Base-by-base conservation (phyloP, 2,329 filamentous ascomycete genomes). In the Thielaviopsis punctulata region DNA sequence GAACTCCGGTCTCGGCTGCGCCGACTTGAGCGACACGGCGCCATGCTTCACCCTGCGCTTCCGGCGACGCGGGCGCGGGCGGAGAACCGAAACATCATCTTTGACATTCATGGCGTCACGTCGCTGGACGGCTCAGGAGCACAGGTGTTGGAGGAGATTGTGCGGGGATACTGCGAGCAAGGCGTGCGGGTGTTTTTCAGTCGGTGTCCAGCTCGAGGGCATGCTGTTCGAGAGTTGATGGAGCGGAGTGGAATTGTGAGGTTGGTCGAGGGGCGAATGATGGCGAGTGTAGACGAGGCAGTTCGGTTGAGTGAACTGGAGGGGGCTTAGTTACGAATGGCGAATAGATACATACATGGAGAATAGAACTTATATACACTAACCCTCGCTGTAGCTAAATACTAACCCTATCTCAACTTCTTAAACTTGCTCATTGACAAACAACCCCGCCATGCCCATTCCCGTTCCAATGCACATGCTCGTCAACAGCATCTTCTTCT, bases 51-150 rank as follows among this genome's bases (percentile, higher is more conserved):
- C 60, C 92, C 92, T 0, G 89, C 89, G 0, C 72, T 95, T 18
- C 92, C 92, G 0, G 77, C 85, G 2, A 73, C 94, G 13, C 76
- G 89, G 4, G 71, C 75, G 23, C 76, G 80, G n/a, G 83, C 90
- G 56, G 81, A 86, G 60, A 95, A 95, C 63, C 78, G 80, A 59
- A 95, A 95, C 62, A 74, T 98, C 64, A 88, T 98, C 56, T 96
- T 98, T 61, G 92, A 98, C 63, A 88, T 96, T 7, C 90, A 96
- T 59, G 92, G 92, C n/a, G 92, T 98, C 2, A 95, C 89, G 0
- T 84, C 84, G 24, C 80, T 98, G 60, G 92, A 98, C 63, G 92
- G 88, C 5, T 94, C 88, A 0, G 92, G 90, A 1, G 84, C 86
- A 0, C 92, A 96, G 66, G 90, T 96, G 0, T 71, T 98, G 2